A percentile compares a stretch with the other conserved stretches of the same genome.
Evolutionary conservation across 352 stramenopile genomes (phyloP).

Genomic region (Globisporangium orthogonon): DNA sequence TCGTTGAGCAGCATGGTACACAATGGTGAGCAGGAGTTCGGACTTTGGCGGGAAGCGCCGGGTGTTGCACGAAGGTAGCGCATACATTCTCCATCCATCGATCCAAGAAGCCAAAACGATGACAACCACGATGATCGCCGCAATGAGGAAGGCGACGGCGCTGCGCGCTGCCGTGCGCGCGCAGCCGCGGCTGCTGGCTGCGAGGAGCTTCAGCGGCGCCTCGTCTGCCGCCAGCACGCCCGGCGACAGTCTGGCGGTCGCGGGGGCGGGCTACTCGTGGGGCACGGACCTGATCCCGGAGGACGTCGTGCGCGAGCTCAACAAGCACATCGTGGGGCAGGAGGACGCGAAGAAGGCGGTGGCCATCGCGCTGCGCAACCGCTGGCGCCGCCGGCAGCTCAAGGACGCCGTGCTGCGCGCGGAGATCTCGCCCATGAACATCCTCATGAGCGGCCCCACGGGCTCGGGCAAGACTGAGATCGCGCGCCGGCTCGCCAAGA

Average conservation of each 20-base stretch:
- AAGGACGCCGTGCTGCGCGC: conserved; percentile 67
- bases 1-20: conserved; percentile 43
- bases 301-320: conserved; percentile 90
- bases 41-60: too few relatives aligned
- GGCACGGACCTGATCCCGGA: conserved; percentile 70
- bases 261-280: conserved; percentile 12
- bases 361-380: conserved; percentile 96
- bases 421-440: conserved; percentile 98
- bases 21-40: too few relatives aligned
- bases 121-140: neutral
- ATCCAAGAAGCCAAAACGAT: neutral
- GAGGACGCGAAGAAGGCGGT: conserved; percentile 96
- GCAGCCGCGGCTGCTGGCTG: conserved; percentile 1
- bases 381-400: conserved; percentile 95
- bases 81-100: neutral
- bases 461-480: conserved; percentile 99
- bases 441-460: conserved; percentile 98
- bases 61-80: too few relatives aligned
- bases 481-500: conserved; percentile 94
- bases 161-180: neutral
- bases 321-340: conserved; percentile 97
- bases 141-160: neutral
- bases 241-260: conserved; percentile 6
- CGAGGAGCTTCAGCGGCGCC: neutral
- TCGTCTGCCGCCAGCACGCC: neutral